A percentile compares a stretch with the other conserved stretches of the same genome.
These are phyloP conservation scores for Didymellaceae sp. DNA, from an alignment of 2,329 filamentous ascomycete genomes.

Conservation along the genomic window DNA sequence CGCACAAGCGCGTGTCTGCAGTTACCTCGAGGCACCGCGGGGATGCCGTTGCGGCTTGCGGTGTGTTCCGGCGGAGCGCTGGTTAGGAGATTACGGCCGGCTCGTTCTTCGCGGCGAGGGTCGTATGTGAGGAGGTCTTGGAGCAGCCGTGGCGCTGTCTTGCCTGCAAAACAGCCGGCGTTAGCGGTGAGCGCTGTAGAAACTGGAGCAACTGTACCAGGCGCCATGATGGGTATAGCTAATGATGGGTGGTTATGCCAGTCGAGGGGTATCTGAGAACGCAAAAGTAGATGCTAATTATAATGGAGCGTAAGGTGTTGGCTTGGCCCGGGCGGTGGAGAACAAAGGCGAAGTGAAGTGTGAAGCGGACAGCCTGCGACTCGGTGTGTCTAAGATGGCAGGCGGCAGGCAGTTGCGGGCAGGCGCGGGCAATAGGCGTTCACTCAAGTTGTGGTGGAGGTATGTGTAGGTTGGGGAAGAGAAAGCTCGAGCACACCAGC, in stretches of 20 bases:
- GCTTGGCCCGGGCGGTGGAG: slow-evolving; percentile 9
- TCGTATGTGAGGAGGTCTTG: slow-evolving; percentile 61
- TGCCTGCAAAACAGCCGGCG: slow-evolving; percentile 49
- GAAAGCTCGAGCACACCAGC: not conserved
- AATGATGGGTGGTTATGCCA: not conserved
- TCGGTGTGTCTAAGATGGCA: slow-evolving; percentile 22
- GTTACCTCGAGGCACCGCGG: slow-evolving; percentile 49
- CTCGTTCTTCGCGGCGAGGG: slow-evolving; percentile 53
- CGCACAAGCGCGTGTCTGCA: slow-evolving; percentile 67
- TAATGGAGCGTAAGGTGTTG: slow-evolving; percentile 7
- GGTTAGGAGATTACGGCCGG: slow-evolving; percentile 63
- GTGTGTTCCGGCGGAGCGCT: slow-evolving; percentile 63
- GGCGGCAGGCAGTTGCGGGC: slow-evolving; percentile 26
- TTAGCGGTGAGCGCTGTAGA: slow-evolving; percentile 19
- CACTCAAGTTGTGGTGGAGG: too few species aligned
- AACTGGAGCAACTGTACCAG: slow-evolving; percentile 24
- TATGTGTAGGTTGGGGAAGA: too few species aligned
- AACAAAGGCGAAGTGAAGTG: too few species aligned
- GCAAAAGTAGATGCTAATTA: not conserved
- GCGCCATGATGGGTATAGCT: slow-evolving; percentile 28
- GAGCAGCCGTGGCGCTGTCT: slow-evolving; percentile 58
- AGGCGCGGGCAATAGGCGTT: too few species aligned
- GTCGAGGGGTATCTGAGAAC: not conserved
- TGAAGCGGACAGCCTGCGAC: slow-evolving; percentile 20
- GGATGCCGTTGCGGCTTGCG: slow-evolving; percentile 40